These are phyloP conservation scores for Vigna nakashimae DNA, from an alignment of 306 rosid genomes.

Conservation along the genomic window DNA sequence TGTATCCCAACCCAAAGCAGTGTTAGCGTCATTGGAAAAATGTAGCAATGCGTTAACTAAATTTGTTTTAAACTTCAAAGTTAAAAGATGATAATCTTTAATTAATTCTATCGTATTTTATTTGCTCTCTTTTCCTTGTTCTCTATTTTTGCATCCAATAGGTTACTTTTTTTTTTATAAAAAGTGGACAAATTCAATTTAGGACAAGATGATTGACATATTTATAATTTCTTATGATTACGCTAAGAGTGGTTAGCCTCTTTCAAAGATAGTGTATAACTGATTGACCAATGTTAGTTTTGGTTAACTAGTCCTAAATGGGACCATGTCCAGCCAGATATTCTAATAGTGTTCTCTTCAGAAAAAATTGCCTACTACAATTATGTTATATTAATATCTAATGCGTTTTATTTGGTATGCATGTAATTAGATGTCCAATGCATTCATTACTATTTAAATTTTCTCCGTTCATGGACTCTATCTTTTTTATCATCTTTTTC, in stretches of 20 bases:
- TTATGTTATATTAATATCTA: not conserved
- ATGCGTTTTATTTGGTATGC: conserved; percentile 20
- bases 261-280: not conserved
- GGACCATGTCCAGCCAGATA: not conserved
- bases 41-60: too few relatives aligned
- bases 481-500: conserved; percentile 19
- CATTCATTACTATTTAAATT: conserved; percentile 5
- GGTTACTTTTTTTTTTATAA: not conserved
- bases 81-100: too few relatives aligned
- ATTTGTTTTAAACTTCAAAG: too few relatives aligned
- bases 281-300: conserved; percentile 17
- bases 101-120: not conserved
- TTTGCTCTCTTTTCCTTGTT: not conserved
- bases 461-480: conserved; percentile 22
- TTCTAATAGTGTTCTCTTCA: not conserved
- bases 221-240: not conserved
- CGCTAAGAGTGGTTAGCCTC: not conserved
- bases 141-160: not conserved
- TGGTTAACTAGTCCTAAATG: not conserved
- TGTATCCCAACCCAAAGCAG: not conserved
- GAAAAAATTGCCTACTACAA: not conserved
- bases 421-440: conserved; percentile 9
- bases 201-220: not conserved
- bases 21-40: not conserved
- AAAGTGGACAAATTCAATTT: conserved; percentile 1